Evolutionary conservation across 176 grass and related monocot species (phyloP).

Genomic region (barley (Hordeum vulgare)): MorexV3_pseudomolecules_assembly NC_058520.1:51988190-51988689

Average conservation of each 20-base stretch:
- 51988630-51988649: slow-evolving; percentile 6
- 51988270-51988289: neutral
- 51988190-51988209: neutral
- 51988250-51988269: neutral
- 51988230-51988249: neutral
- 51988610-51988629: neutral
- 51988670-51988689: slow-evolving; percentile 82
- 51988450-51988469: slow-evolving; percentile 9
- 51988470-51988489: neutral
- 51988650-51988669: slow-evolving; percentile 29
- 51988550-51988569: neutral
- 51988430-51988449: slow-evolving; percentile 94
- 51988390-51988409: slow-evolving; percentile 54
- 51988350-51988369: slow-evolving; percentile 75
- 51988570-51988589: neutral
- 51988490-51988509: neutral
- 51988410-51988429: slow-evolving; percentile 63
- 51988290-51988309: neutral
- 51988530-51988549: neutral
- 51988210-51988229: neutral
- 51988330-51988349: slow-evolving; percentile 44
- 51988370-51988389: slow-evolving; percentile 79
- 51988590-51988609: neutral
- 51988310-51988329: neutral
- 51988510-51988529: neutral